These are phyloP conservation scores for Mortierella sp. DNA, from an alignment of 371 early-diverging fungal genomes.

Conservation along the genomic window DNA sequence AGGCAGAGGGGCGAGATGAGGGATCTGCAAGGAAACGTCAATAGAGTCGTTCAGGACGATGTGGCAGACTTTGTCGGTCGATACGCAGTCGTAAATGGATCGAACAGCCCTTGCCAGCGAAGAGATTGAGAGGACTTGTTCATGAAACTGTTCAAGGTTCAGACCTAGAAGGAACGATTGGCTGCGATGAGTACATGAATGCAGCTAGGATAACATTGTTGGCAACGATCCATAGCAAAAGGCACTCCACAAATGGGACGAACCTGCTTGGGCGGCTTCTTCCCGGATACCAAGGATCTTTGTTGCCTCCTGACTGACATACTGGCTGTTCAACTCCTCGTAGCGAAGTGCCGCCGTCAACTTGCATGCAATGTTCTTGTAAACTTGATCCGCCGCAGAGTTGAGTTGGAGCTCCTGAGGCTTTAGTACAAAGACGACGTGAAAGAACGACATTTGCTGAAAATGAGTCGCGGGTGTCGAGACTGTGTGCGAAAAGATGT, in stretches of 20 bases:
- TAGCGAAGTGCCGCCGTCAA: conserved; percentile 83
- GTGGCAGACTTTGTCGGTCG: conserved; percentile 69
- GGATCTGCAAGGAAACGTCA: conserved; percentile 81
- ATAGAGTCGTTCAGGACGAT: conserved; percentile 83
- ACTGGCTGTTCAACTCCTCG: conserved; percentile 86
- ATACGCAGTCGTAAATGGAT: conserved; percentile 73
- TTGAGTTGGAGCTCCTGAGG: conserved; percentile 71
- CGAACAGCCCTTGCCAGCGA: conserved; percentile 72
- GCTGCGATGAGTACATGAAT: neutral
- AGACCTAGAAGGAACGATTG: conserved; percentile 15
- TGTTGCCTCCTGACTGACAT: conserved; percentile 82
- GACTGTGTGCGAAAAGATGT: conserved; percentile 13
- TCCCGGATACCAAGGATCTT: conserved; percentile 76
- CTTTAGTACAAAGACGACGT: conserved; percentile 82
- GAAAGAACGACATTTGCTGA: conserved; percentile 81
- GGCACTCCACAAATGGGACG: neutral
- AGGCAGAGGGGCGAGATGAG: conserved; percentile 58
- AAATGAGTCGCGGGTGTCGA: conserved; percentile 46
- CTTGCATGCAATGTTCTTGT: conserved; percentile 80
- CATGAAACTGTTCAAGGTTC: conserved; percentile 40
- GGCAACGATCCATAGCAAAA: neutral
- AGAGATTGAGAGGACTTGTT: conserved; percentile 58
- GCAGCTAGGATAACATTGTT: neutral
- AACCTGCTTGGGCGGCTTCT: conserved; percentile 66
- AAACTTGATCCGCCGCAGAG: conserved; percentile 74